Percentiles rank a stretch among this genome's conserved stretches.
Evolutionary conservation across 768 basidiomycete species (phyloP).

Genomic region (Hysterangium stoloniferum): DNA sequence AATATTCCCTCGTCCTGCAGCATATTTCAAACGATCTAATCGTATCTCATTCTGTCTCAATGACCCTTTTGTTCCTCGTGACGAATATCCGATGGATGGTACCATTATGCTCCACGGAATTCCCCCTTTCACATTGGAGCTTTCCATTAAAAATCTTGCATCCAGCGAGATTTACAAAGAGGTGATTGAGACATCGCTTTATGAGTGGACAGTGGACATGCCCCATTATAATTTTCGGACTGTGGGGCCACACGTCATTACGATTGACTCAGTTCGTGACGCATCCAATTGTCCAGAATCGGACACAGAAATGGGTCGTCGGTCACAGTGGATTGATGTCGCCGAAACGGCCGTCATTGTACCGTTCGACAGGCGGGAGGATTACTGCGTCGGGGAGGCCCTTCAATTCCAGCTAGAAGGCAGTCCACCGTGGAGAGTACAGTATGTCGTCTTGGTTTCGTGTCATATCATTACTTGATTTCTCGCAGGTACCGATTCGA

Average conservation of each 20-base stretch:
- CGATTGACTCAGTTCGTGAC: conserved; percentile 73
- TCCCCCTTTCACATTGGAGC: conserved; percentile 74
- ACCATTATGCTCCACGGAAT: conserved; percentile 68
- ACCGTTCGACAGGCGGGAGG: conserved; percentile 66
- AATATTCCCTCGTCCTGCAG: conserved; percentile 73
- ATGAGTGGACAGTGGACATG: conserved; percentile 64
- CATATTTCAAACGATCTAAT: conserved; percentile 60
- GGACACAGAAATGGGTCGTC: conserved; percentile 48
- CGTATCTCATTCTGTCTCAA: conserved; percentile 70
- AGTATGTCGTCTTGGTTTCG: conserved; percentile 36
- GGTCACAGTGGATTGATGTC: conserved; percentile 82
- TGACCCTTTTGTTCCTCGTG: conserved; percentile 52
- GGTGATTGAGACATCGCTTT: conserved; percentile 40
- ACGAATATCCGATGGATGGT: conserved; percentile 47
- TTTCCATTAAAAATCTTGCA: conserved; percentile 72
- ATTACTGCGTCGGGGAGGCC: conserved; percentile 87
- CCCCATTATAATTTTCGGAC: conserved; percentile 68
- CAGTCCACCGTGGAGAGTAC: conserved; percentile 85
- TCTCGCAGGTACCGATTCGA: conserved; percentile 68
- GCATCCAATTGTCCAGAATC: conserved; percentile 76
- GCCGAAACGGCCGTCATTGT: conserved; percentile 92
- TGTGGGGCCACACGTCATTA: conserved; percentile 74
- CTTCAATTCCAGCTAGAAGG: conserved; percentile 93
- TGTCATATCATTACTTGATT: not conserved
- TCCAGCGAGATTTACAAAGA: conserved; percentile 55